A percentile compares a stretch with the other conserved stretches of the same genome.
Conservation (phyloP, 306 rosid species). For the Gillenia trifoliata region DNA sequence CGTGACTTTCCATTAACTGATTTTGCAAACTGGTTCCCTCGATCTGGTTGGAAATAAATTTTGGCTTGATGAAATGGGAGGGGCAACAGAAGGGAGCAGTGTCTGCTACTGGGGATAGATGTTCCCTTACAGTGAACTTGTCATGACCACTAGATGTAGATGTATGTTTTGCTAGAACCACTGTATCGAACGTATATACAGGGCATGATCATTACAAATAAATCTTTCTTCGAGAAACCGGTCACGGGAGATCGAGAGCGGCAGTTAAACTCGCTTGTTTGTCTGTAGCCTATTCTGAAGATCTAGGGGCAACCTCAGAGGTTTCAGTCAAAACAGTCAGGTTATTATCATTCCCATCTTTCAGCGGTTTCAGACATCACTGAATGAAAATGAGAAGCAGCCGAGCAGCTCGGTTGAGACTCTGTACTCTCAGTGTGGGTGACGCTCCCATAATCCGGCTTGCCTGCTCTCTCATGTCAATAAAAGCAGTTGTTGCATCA, state of each 20-base stretch:
- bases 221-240: slow-evolving; percentile 40
- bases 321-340: slow-evolving; percentile 26
- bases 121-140: slow-evolving; percentile 78
- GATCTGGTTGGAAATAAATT: slow-evolving; percentile 48
- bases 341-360: slow-evolving; percentile 28
- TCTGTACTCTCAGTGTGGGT: slow-evolving; percentile 33
- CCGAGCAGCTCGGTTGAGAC: slow-evolving; percentile 31
- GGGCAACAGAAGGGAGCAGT: slow-evolving; percentile 29
- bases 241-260: slow-evolving; percentile 28
- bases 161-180: slow-evolving; percentile 26
- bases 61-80: slow-evolving; percentile 40
- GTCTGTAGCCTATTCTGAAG: slow-evolving; percentile 32
- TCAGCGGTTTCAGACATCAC: slow-evolving; percentile 35
- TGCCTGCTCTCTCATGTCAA: slow-evolving; percentile 52
- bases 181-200: slow-evolving; percentile 23
- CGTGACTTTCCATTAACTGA: slow-evolving; percentile 43
- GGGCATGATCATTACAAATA: slow-evolving; percentile 31
- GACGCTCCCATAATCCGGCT: slow-evolving; percentile 31
- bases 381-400: slow-evolving; percentile 34
- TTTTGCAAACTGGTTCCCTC: slow-evolving; percentile 40
- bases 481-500: slow-evolving; percentile 54
- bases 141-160: slow-evolving; percentile 54
- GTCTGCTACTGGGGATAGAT: slow-evolving; percentile 47
- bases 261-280: slow-evolving; percentile 23
- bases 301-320: slow-evolving; percentile 31